Conservation (phyloP, 306 rosid species). For the Luffa aegyptiaca region DNA sequence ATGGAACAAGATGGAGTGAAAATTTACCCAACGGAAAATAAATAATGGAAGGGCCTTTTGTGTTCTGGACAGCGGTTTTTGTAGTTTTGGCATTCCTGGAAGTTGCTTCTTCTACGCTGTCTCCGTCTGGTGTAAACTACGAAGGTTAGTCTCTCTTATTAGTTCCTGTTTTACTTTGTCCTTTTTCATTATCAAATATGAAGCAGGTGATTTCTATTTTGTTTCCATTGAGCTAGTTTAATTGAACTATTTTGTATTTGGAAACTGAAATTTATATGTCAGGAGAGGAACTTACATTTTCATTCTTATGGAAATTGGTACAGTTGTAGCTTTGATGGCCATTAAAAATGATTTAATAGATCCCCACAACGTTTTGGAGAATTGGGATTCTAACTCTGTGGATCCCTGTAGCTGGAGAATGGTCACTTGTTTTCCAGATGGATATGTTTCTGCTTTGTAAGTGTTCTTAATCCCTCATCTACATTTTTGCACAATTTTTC, state of each 20-base stretch:
- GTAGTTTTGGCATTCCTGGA: slow-evolving; percentile 41
- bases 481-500: background rate
- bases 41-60: slow-evolving; percentile 29
- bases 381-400: slow-evolving; percentile 87
- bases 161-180: background rate
- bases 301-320: slow-evolving; percentile 4
- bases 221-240: background rate
- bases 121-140: slow-evolving; percentile 91
- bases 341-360: slow-evolving; percentile 59
- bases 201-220: too few species aligned
- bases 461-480: slow-evolving; percentile 18
- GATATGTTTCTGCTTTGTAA: slow-evolving; percentile 83
- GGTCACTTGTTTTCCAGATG: slow-evolving; percentile 86
- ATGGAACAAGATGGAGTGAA: slow-evolving; percentile 16
- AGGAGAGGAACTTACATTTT: background rate
- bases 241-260: background rate
- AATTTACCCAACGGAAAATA: slow-evolving; percentile 14
- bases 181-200: background rate
- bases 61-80: slow-evolving; percentile 40
- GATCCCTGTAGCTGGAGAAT: slow-evolving; percentile 99
- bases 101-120: slow-evolving; percentile 68
- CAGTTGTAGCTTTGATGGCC: slow-evolving; percentile 90
- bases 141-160: slow-evolving; percentile 54
- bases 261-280: background rate
- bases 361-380: slow-evolving; percentile 90